These are phyloP conservation scores for Phellopilus nigrolimitatus DNA, from an alignment of 1,284 basidiomycete species.

Conservation along the genomic window DNA sequence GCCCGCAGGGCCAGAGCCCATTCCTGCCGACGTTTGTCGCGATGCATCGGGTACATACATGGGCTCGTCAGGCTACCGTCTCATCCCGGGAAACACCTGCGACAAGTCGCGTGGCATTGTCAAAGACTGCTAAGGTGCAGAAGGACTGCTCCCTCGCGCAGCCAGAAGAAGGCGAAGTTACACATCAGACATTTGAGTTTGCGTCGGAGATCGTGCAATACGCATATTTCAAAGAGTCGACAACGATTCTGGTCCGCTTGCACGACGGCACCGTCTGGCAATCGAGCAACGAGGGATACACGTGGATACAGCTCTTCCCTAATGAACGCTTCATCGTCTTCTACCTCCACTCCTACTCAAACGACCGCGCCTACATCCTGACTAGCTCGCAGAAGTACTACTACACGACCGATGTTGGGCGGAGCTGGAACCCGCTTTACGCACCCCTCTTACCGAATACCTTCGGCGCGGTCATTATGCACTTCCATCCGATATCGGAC, in stretches of 20 bases:
- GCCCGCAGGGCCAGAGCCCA: conserved; percentile 78
- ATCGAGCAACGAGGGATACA: conserved; percentile 91
- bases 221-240: conserved; percentile 78
- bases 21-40: conserved; percentile 75
- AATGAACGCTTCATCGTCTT: conserved; percentile 73
- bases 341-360: conserved; percentile 77
- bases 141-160: conserved; percentile 78
- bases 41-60: conserved; percentile 62
- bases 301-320: conserved; percentile 70
- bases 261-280: conserved; percentile 82
- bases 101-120: conserved; percentile 45
- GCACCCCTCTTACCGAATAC: conserved; percentile 75
- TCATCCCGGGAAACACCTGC: conserved; percentile 93
- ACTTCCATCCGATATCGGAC: conserved; percentile 88
- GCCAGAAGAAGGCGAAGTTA: conserved; percentile 68
- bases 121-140: conserved; percentile 57
- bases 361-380: conserved; percentile 87
- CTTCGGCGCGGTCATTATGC: conserved; percentile 72
- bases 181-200: conserved; percentile 76
- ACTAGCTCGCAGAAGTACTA: conserved; percentile 63
- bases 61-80: conserved; percentile 89
- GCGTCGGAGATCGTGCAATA: conserved; percentile 67
- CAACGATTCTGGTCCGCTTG: conserved; percentile 82
- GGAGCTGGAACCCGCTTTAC: conserved; percentile 58
- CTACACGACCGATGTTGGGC: conserved; percentile 82